phyloP scores from a whole-genome alignment of 169 alveolate genomes.

The Cryptosporidium ryanae region DNA sequence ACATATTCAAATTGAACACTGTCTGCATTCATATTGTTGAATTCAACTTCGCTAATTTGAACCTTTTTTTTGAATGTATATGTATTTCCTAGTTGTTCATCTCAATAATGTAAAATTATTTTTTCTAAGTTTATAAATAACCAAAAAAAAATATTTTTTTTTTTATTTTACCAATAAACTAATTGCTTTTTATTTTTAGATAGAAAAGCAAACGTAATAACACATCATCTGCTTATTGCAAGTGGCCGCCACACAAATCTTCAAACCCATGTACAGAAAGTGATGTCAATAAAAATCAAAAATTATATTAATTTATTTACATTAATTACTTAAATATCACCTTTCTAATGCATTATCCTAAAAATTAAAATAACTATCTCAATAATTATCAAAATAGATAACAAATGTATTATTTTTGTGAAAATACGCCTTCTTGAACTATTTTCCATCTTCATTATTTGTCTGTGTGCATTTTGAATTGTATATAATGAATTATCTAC shows the following conservation, averaged over 20 bases:
- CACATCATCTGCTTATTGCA: slow-evolving; percentile 73
- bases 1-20: slow-evolving; percentile 7
- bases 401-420: slow-evolving; percentile 27
- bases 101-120: not conserved
- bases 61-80: not conserved
- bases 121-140: not conserved
- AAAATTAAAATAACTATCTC: slow-evolving; percentile 26
- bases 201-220: slow-evolving; percentile 5
- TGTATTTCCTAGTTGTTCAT: not conserved
- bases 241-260: slow-evolving; percentile 76
- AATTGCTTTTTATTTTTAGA: not conserved
- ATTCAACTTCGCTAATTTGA: not conserved
- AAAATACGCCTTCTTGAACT: slow-evolving; percentile 1
- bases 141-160: not conserved
- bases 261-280: slow-evolving; percentile 7
- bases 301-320: not conserved
- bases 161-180: too few species aligned
- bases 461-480: slow-evolving; percentile 40
- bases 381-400: slow-evolving; percentile 7
- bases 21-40: not conserved
- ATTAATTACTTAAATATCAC: not conserved
- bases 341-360: slow-evolving; percentile 9
- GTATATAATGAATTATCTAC: slow-evolving; percentile 66
- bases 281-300: not conserved
- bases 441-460: slow-evolving; percentile 35